Base-by-base conservation (phyloP, 306 rosid genomes). In the Dalbergia cochinchinensis region DNA sequence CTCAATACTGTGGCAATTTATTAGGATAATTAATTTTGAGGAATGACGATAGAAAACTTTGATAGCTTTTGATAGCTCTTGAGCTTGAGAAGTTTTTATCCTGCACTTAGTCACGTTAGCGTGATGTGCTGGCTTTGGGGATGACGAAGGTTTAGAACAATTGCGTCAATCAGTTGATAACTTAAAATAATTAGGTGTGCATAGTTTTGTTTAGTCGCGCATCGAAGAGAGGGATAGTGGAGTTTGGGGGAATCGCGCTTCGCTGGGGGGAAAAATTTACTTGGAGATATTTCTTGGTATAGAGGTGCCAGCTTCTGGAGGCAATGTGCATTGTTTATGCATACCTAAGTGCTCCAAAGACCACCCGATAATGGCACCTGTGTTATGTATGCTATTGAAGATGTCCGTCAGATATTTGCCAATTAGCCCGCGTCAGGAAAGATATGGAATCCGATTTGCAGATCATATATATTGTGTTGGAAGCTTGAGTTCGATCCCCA, bases 401-500 rank as follows among this genome's bases (percentile, higher is more conserved):
- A 48, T 76, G 73, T 64, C 15, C 31, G 6, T 59, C n/a, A 45
- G 48, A 62, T 75, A 48, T 75, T 75, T 65, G 73, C 15, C 26
- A 55, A 51, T 50, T 64, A 47, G 53, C 41, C 39, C 41, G 10
- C 26, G 9, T 26, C 22, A 33, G 26, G 4, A 11, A 31, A 7
- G 47, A n/a, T 13, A 37, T 37, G 67, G 19, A 41, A 73, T 7
- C 15, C 26, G 20, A 57, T 34, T 35, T 59, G 37, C 37, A 5
- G 8, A 22, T 22, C 35, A 6, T 37, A 13, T 6, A 39, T 16
- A 1, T n/a, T 4, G 14, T 19, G 34, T 37, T n/a, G 33, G 62
- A 61, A 58, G 62, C 2, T n/a, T 18, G 39, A 48, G 71, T 48
- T 62, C 31, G 31, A 26, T 26, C 31, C 39, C n/a, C 54, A 4